Conservation (phyloP, 2,329 filamentous ascomycete species). For the Exophiala sideris region DNA sequence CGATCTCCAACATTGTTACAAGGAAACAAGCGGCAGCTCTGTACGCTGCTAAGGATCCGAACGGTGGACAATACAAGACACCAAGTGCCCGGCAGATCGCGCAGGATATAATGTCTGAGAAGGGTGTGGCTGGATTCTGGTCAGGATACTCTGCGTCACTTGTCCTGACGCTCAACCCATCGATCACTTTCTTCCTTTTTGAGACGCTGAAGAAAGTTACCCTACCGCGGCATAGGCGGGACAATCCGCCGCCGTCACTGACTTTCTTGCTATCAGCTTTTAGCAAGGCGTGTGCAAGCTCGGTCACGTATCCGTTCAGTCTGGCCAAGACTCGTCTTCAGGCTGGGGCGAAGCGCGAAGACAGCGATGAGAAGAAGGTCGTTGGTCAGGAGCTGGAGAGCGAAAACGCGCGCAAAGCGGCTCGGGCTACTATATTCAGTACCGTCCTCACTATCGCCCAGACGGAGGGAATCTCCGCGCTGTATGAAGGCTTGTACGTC, state of each 20-base stretch:
- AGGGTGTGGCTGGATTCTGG: constrained; percentile 76
- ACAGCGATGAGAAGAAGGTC: constrained; percentile 33
- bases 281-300: constrained; percentile 73
- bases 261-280: constrained; percentile 69
- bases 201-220: constrained; percentile 63
- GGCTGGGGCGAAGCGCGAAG: constrained; percentile 45
- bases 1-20: constrained; percentile 77
- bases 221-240: constrained; percentile 52
- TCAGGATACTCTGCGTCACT: constrained; percentile 79
- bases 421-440: constrained; percentile 57
- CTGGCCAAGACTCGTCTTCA: constrained; percentile 79
- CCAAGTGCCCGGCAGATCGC: constrained; percentile 57
- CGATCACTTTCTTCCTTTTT: constrained; percentile 80
- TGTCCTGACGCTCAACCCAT: constrained; percentile 78
- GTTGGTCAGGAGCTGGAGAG: constrained; percentile 28
- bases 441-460: constrained; percentile 57
- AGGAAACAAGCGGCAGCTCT: constrained; percentile 70
- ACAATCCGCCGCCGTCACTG: constrained; percentile 51
- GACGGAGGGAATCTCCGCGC: constrained; percentile 62
- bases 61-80: constrained; percentile 30
- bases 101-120: constrained; percentile 62
- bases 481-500: constrained; percentile 73
- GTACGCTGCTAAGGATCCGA: constrained; percentile 34
- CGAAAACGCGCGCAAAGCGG: constrained; percentile 33
- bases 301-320: constrained; percentile 79